Percentiles rank a stretch among this genome's conserved stretches.
Evolutionary conservation across 371 early-diverging fungal species (phyloP).

Genomic region (Cokeromyces recurvatus): DNA sequence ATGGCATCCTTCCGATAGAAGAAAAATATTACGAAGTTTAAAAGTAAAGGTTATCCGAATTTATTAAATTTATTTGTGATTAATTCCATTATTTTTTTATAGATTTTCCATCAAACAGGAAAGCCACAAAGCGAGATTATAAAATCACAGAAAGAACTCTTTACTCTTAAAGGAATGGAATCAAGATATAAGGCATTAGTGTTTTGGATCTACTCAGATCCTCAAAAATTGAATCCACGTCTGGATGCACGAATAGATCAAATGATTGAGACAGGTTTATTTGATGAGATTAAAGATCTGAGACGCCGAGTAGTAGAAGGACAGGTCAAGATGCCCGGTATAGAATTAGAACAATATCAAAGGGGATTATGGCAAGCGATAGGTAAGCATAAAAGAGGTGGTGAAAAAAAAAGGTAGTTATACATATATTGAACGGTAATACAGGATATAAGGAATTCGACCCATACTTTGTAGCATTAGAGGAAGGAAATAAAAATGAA

Average conservation of each 20-base stretch:
- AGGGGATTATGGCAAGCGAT: constrained; percentile 84
- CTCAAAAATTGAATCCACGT: constrained; percentile 61
- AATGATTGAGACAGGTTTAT: constrained; percentile 83
- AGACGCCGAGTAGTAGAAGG: constrained; percentile 48
- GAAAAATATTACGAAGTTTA: constrained; percentile 83
- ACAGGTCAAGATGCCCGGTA: constrained; percentile 31
- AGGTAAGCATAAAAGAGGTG: constrained; percentile 36
- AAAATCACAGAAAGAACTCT: constrained; percentile 53
- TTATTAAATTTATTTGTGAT: no score
- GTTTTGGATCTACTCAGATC: constrained; percentile 86
- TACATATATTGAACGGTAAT: not conserved
- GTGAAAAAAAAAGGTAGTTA: no score
- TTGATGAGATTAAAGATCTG: constrained; percentile 77
- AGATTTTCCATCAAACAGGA: constrained; percentile 75
- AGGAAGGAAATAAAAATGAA: constrained; percentile 15
- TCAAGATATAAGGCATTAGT: constrained; percentile 55
- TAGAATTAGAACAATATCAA: constrained; percentile 56
- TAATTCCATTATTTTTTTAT: no score
- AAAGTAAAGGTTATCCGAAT: constrained; percentile 58
- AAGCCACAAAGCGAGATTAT: constrained; percentile 67
- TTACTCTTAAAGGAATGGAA: constrained; percentile 23
- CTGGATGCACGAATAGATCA: constrained; percentile 80
- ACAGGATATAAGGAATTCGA: constrained; percentile 83
- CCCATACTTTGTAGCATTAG: constrained; percentile 57
- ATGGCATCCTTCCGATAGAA: constrained; percentile 89